Evolutionary conservation across 2,329 filamentous ascomycete genomes (phyloP).

Genomic region (Aspergillus melleus): DNA sequence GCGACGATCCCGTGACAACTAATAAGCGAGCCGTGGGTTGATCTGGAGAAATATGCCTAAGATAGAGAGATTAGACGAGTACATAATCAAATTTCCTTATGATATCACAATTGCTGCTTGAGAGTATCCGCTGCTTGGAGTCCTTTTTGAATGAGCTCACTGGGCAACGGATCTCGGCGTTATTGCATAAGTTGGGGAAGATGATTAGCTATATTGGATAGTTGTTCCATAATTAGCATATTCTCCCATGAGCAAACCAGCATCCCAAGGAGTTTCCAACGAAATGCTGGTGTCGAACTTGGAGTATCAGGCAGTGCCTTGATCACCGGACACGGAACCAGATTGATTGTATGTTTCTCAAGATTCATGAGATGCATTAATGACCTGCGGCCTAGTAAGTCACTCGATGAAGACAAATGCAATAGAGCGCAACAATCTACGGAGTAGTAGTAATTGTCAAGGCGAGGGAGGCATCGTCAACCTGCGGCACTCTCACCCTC

Average conservation of each 20-base stretch:
- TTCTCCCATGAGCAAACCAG: too few relatives aligned
- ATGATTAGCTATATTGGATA: neutral
- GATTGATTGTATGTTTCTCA: too few relatives aligned
- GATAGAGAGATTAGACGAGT: neutral
- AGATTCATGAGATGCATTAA: too few relatives aligned
- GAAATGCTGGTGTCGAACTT: too few relatives aligned
- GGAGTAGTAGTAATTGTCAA: neutral
- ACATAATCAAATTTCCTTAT: neutral
- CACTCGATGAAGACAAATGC: too few relatives aligned
- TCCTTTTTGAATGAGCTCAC: neutral
- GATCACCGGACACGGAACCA: too few relatives aligned
- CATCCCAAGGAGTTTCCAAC: too few relatives aligned
- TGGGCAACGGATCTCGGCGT: neutral
- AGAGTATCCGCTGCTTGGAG: too few relatives aligned
- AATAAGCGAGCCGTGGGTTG: neutral
- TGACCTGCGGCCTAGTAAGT: too few relatives aligned
- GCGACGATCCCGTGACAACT: constrained; percentile 8
- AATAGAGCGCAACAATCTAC: neutral
- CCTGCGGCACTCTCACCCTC: neutral
- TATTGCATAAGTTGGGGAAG: neutral
- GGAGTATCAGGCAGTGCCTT: too few relatives aligned
- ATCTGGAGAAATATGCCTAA: neutral
- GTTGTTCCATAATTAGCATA: too few relatives aligned
- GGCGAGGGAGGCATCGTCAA: neutral
- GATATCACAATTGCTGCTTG: neutral